Base-by-base conservation (phyloP, 192 early-diverging fungal species). In the Podila clonocystis region DNA sequence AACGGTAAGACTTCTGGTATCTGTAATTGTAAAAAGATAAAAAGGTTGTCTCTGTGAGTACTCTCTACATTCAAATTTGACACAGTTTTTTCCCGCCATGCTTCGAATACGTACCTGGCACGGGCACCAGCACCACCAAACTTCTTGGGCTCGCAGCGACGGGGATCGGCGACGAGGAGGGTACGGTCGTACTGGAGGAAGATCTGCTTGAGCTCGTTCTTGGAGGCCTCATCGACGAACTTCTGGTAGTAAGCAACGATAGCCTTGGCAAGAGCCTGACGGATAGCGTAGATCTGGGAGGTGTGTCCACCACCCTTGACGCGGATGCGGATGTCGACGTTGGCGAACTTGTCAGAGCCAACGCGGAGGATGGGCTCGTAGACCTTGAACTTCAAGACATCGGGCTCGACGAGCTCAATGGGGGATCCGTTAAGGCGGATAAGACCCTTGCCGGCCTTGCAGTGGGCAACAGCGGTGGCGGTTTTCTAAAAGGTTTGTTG, bases 61-160 rank as follows among this genome's bases (percentile, higher is more conserved):
- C 50, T 30, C 12, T 26, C 4, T n/a, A n/a, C 12, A 6, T 5
- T 11, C 63, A 64, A 36, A 36, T 36, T 3, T 1, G 41, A 45
- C 4, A 4, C 1, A 2, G 4, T 13, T 41, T 13, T 9, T 41
- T 41, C 41, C 41, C 3, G 13, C 3, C 11, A 45, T 45, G 41
- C 41, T 30, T 4, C 9, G 48, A 48, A 20, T 83, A 73, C 29
- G 93, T 87, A 65, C 96, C 89, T 93, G 80, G 97, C 93, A 89
- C 98, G 95, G 86, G 98, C 98, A 95, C 98, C 98, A 74, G 88
- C 89, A 91, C 98, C 98, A 88, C 97, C 98, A 84, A 99, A 99
- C 93, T 98, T 99, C 96, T 99, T 99, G 88, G 98, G 95, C 86
- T 99, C 98, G 89, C 94, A 96, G 82, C 98, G 97, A 88, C 98